phyloP scores from a whole-genome alignment of 129 eudicot species.

The Chrysanthemum makinoi region DNA sequence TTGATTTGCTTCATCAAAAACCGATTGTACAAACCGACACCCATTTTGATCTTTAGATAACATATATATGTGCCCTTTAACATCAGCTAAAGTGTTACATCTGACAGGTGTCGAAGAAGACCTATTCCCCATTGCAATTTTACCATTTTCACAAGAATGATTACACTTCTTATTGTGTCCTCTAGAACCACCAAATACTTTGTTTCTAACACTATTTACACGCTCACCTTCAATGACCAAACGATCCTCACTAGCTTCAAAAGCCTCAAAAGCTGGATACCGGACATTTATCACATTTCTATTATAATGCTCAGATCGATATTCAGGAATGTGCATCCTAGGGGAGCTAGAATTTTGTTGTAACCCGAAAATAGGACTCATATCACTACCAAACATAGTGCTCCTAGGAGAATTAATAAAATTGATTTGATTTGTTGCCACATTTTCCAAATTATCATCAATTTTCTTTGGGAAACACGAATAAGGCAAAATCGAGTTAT shows the following conservation, averaged over 20 bases:
- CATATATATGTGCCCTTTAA: constrained; percentile 46
- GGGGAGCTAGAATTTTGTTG: constrained; percentile 27
- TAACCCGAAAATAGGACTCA: constrained; percentile 35
- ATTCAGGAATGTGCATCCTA: constrained; percentile 19
- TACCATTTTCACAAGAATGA: constrained; percentile 34
- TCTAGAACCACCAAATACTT: constrained; percentile 18
- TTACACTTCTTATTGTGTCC: constrained; percentile 31
- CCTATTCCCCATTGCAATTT: constrained; percentile 11
- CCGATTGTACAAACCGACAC: constrained; percentile 63
- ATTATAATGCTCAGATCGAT: constrained; percentile 24
- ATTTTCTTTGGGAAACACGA: constrained; percentile 25
- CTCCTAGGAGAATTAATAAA: constrained; percentile 29
- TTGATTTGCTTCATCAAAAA: constrained; percentile 48
- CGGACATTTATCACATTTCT: constrained; percentile 18
- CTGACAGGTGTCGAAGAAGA: constrained; percentile 25
- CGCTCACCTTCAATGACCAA: constrained; percentile 37
- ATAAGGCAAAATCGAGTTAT: constrained; percentile 32
- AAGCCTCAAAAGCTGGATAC: constrained; percentile 31
- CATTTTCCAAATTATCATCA: constrained; percentile 19
- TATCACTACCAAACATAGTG: constrained; percentile 29
- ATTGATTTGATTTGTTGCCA: constrained; percentile 23
- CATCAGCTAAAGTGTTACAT: constrained; percentile 39
- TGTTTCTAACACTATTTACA: constrained; percentile 29
- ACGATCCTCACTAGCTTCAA: constrained; percentile 28
- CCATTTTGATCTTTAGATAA: constrained; percentile 77